Conservation (phyloP, 2,329 filamentous ascomycete species). For the Ceratocystis ficicola region DNA sequence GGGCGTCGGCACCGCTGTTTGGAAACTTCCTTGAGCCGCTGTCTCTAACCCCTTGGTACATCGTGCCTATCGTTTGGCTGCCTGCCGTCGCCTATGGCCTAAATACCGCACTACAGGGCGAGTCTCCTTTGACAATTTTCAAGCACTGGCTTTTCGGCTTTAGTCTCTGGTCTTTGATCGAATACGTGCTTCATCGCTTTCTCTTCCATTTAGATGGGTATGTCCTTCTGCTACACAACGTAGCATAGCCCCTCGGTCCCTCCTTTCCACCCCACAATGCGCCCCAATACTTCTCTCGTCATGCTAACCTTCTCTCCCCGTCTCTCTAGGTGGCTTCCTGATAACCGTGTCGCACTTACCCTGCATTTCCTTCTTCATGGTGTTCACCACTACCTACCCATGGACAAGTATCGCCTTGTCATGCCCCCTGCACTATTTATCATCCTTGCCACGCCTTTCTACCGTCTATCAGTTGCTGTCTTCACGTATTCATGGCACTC, state of each 20-base stretch:
- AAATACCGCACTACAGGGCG: conserved; percentile 48
- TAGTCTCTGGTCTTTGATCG: conserved; percentile 74
- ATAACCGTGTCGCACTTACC: conserved; percentile 78
- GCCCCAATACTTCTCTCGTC: neutral
- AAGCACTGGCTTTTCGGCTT: conserved; percentile 59
- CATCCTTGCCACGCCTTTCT: conserved; percentile 76
- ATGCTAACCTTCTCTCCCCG: neutral
- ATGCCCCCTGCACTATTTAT: conserved; percentile 91
- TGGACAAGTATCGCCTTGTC: conserved; percentile 93
- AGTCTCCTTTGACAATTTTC: conserved; percentile 36
- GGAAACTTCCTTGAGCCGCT: conserved; percentile 98
- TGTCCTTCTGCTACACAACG: conserved; percentile 29
- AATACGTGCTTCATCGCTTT: conserved; percentile 80
- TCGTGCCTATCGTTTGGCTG: conserved; percentile 73
- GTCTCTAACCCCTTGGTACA: conserved; percentile 87
- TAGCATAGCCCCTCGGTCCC: neutral
- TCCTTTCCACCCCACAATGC: neutral
- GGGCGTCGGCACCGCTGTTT: conserved; percentile 82
- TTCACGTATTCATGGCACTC: conserved; percentile 79
- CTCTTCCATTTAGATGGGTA: conserved; percentile 91
- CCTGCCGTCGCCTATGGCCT: conserved; percentile 67
- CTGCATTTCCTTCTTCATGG: conserved; percentile 89
- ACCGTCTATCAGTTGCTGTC: conserved; percentile 71
- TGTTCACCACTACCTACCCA: conserved; percentile 96
- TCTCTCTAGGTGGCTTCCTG: conserved; percentile 60